Base-by-base conservation (phyloP, 2,329 filamentous ascomycete species). In the Colletotrichum tamarilloi region DNA sequence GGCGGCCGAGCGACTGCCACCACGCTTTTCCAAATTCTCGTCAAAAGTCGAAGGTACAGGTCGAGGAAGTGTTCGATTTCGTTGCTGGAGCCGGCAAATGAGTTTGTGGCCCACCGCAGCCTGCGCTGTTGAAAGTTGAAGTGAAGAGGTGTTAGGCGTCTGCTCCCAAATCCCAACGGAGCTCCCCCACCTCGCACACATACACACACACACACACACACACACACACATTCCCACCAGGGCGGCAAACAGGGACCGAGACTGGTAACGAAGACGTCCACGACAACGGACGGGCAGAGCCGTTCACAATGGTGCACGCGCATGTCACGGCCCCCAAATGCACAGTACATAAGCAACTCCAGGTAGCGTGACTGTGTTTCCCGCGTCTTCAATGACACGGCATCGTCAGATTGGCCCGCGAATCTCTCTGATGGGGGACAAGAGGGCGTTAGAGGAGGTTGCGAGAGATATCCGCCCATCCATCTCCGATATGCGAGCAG, bases 391-490 rank as follows among this genome's bases (percentile, higher is more conserved):
- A 32, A 46, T 66, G 67, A 73, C 67, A 71, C 67, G 62, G 59
- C 60, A 57, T 62, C 16, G 3, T 56, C 46, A 62, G 55, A 70
- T 65, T 73, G 70, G 62, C 62, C 12, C 32, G 30, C 3, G 32
- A 24, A 19, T 42, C 16, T 49, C 26, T 38, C 19, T 64, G 55
- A 42, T 8, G 32, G 65, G 24, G 32, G 46, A 55, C n/a, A 42
- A n/a, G 35, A 56, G 22, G 35, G n/a, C 19, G 14, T 12, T 68
- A 8, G 42, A 7, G 35, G n/a, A 59, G 62, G 28, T 66, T 56
- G 60, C 46, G 55, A 64, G 70, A 56, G 70, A 52, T 62, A 62
- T 58, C 71, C 62, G 49, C n/a, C 71, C 56, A 69, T 65, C 55
- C 70, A 56, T 56, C 52, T 24, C 60, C n/a, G 46, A 57, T 73